Evolutionary conservation across 345 rosid genomes (phyloP).

Genomic region (Citrus medica): DNA sequence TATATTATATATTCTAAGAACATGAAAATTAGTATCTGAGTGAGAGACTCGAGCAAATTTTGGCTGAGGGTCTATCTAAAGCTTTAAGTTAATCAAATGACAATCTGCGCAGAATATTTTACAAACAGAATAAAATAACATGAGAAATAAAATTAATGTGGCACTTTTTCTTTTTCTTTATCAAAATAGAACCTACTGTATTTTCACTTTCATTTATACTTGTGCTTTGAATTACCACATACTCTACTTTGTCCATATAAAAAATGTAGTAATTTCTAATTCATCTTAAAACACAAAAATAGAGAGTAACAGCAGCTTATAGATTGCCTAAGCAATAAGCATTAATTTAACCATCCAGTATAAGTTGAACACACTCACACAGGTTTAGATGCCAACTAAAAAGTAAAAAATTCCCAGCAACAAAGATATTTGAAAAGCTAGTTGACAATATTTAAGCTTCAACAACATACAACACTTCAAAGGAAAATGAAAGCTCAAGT

Average conservation of each 20-base stretch:
- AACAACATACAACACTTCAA: conserved; percentile 6
- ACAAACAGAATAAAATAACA: too few relatives aligned
- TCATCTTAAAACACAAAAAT: not conserved
- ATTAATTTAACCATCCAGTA: not conserved
- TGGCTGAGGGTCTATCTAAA: too few relatives aligned
- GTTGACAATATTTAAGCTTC: not conserved
- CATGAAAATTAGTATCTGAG: too few relatives aligned
- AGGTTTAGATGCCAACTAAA: not conserved
- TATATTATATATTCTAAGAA: too few relatives aligned
- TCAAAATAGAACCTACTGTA: too few relatives aligned
- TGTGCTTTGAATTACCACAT: too few relatives aligned
- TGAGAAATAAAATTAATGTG: too few relatives aligned
- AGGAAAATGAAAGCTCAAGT: not conserved
- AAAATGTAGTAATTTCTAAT: not conserved
- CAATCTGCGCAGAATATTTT: too few relatives aligned
- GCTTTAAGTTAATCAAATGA: too few relatives aligned
- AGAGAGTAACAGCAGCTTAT: not conserved
- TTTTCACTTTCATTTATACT: too few relatives aligned
- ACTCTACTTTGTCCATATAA: not conserved
- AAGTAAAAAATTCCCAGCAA: not conserved
- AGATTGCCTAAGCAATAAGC: not conserved
- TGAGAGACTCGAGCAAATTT: too few relatives aligned
- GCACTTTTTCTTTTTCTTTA: too few relatives aligned
- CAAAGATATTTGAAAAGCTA: not conserved
- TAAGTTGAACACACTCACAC: not conserved